Base-by-base conservation (phyloP, 2,329 filamentous ascomycete genomes). In the Thielaviopsis populi region DNA sequence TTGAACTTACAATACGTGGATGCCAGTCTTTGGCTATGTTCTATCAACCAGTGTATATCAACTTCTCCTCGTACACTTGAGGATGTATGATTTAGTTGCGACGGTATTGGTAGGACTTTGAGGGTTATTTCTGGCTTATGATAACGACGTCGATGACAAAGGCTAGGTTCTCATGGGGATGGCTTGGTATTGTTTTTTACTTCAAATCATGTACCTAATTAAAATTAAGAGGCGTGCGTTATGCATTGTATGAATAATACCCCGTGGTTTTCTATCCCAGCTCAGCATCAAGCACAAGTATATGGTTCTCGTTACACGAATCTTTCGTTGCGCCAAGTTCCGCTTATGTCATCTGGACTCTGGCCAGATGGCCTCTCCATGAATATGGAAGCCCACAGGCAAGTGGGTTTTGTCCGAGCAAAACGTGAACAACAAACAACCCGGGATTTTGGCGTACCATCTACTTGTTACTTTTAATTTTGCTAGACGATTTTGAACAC, bases 121-220 rank as follows among this genome's bases (percentile, higher is more conserved):
- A 37, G 62, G 58, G 61, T 53, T 58, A 63, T 59, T 61, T 42
- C 37, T 62, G 50, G 30, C 53, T 66, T 64, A 66, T 64, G 62
- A 66, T 63, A 63, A 66, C 64, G 62, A 66, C 50, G 48, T 66
- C 58, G 62, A 66, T 63, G 59, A 66, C 48, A 58, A 62, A 42
- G 65, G 62, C 48, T 62, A 33, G 58, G 65, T 53, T 58, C 48
- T 65, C 37, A 43, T 40, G 42, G 27, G 37, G 30, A 41, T 40
- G 43, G 24, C 37, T 65, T 54, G 37, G 54, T 62, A 56, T 58
- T 30, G 60, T 65, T 56, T 30, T 63, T 65, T 56, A 37, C 27
- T 65, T 58, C 27, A 46, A 59, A 61, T 40, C 41, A 61, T 65
- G 50, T 65, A n/a, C n/a, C n/a, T n/a, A 65, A 48, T 65, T 65